Base-by-base conservation (phyloP, 495 filamentous ascomycete genomes). In the Cairneyella variabilis region DNA sequence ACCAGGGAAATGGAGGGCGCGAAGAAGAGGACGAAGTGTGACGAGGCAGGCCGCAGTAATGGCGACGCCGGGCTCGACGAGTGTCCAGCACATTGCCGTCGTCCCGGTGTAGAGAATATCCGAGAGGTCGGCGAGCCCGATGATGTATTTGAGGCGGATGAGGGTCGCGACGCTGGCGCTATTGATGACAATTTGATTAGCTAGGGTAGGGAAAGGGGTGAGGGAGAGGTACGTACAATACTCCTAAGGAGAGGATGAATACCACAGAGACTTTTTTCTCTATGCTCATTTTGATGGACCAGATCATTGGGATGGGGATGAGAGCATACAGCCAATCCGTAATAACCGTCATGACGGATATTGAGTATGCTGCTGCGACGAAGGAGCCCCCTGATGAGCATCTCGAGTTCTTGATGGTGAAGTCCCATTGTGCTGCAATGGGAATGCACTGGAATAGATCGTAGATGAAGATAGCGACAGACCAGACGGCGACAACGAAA, bases 241-340 rank as follows among this genome's bases (percentile, higher is more conserved):
- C 51, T 22, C 71, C 71, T 37, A 73, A 38, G 0, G 66, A 61
- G 18, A 73, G 53, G 38, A 73, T 60, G 32, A 69, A 43, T 7
- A 66, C 58, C 30, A 73, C 71, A 0, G 68, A 70, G 11, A 61
- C 38, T 45, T 71, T 73, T 17, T 68, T 58, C 50, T 71, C 66
- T 2, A 38, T 41, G 6, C 59, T 59, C 71, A 73, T 73, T 51
- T 49, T 30, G 17, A 52, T 34, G 8, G 25, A 28, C 71, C 71
- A 74, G n/a, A 74, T 56, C 68, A 74, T 72, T 1, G 69, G 68
- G 22, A 74, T 66, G 14, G 71, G 71, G 1, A 74, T 18, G 16
- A 74, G 53, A 0, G 69, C 69, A 40, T 71, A 74, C 8, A 74
- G 48, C 69, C 69, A 74, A 54, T 74, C 71, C 10, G 63, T 66